Base-by-base conservation (phyloP, 176 grass and related monocot species). In the Eragrostis nindensis region DNA sequence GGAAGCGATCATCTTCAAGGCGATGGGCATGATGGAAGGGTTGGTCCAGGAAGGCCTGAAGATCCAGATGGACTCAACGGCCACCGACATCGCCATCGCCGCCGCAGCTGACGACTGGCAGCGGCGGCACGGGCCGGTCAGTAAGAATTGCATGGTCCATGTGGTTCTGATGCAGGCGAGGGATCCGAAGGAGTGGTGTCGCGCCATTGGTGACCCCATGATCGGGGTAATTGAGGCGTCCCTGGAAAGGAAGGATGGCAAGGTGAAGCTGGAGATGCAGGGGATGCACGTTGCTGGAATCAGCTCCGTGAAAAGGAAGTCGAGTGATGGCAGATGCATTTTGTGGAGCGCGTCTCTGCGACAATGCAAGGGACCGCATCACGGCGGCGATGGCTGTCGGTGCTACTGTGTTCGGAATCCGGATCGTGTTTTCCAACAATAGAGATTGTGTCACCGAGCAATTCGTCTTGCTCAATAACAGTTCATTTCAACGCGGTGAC, bases 91-190 rank as follows among this genome's bases (percentile, higher is more conserved):
- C 24, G 12, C 12, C 47, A 7, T 16, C 7, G 13, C 46, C 3
- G 30, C n/a, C 5, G 0, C 14, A 0, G 1, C 8, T 8, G 74
- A 1, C 21, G 66, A 19, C 29, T 41, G 13, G 62, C 62, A 16
- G 71, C 27, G 17, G 32, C 45, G 27, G 26, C 41, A 80, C 13
- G 74, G 60, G 40, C 41, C 54, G 61, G n/a, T 14, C 32, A 9
- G 15, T 6, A 77, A 70, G 25, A 82, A 92, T 15, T 21, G 75
- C 60, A 74, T 87, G 17, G 86, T 97, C 74, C 7, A 80, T 1
- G 63, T 93, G 68, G 48, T 88, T 5, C 66, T 97, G 86, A 85
- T 97, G 53, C 94, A 97, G 81, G 81, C 70, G 13, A 85, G 88
- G 72, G 88, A 93, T 66, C 90, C 91, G 5, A 71, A 77, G 48